Evolutionary conservation across 2,329 filamentous ascomycete species (phyloP), one percentile per base, ranked within the genome.

Genomic region (Claviceps capensis): DNA sequence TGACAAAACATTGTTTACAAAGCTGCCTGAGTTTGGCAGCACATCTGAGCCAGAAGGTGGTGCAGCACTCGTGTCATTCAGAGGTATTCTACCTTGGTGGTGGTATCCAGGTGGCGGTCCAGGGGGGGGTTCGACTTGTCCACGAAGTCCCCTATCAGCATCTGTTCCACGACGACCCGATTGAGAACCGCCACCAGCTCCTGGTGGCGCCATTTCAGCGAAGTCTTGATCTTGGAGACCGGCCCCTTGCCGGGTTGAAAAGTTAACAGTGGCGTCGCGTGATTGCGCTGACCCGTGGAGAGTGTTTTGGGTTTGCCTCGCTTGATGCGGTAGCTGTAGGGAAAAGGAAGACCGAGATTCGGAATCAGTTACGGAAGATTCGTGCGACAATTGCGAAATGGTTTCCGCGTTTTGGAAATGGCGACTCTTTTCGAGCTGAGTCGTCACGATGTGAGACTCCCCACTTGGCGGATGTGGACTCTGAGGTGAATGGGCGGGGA

Each of bases 341-440:
- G 69, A 59, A 57, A 68, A 69, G 56, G 65, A 62, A 55, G 69
- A 65, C 48, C 60, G 61, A 54, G 65, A 64, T 54, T 78, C 76
- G 41, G 69, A 68, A 56, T 81, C 78, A 43, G 70, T 68, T 17
- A 73, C 63, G 38, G 74, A 75, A 37, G 79, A 82, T 54, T 83
- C 81, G 70, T 77, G 73, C 61, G 81, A 83, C 58, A 80, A 63
- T 63, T 82, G 79, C 6, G 79, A 83, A 40, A 79, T 65, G 5
- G 79, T 81, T 63, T 83, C 80, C 30, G 77, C 67, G 60, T 80
- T 82, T 52, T 63, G 67, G 49, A 63, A 63, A 51, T 64, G 63
- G 45, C 62, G 65, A 52, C 55, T 59, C 53, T 57, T 65, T 56
- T 58, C 64, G 50, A 68, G 61, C 51, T 70, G 66, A 41, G 63